These are phyloP conservation scores for Phaeosphaeriaceae sp. DNA, from an alignment of 2,329 filamentous ascomycete species.

Conservation along the genomic window DNA sequence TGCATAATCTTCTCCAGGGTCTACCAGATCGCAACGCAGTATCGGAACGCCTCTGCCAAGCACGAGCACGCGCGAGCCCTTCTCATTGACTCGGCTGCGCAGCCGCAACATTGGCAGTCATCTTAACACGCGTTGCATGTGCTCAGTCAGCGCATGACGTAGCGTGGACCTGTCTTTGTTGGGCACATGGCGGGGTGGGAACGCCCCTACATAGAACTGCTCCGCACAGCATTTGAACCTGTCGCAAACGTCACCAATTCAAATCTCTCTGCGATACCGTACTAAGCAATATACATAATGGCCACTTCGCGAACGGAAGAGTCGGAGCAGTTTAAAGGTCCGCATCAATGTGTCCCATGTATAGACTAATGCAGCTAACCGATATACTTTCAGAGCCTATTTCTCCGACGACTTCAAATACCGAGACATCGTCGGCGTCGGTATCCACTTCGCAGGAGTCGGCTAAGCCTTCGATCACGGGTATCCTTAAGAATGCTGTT, in stretches of 20 bases:
- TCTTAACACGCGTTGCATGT: not conserved
- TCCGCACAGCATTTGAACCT: not conserved
- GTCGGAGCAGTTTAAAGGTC: conserved; percentile 4
- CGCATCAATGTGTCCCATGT: not conserved
- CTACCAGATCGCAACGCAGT: not conserved
- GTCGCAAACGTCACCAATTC: not conserved
- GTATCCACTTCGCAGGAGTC: not conserved
- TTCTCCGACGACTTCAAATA: not conserved
- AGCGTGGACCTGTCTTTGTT: not conserved
- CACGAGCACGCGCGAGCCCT: not conserved
- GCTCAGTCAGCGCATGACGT: conserved; percentile 3
- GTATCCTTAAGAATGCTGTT: conserved; percentile 2
- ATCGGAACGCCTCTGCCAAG: not conserved
- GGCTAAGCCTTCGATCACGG: conserved; percentile 4
- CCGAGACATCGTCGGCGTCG: not conserved
- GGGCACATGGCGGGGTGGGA: not conserved
- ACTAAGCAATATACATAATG: not conserved
- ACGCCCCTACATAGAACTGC: not conserved
- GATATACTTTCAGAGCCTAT: not conserved
- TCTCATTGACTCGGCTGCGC: not conserved
- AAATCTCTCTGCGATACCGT: not conserved
- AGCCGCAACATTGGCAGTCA: not conserved
- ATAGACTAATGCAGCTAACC: not conserved
- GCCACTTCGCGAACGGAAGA: not conserved
- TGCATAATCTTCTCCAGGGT: not conserved